These are phyloP conservation scores for Cymbidium sinense DNA, from an alignment of 106 monocot species.

Conservation along the genomic window DNA sequence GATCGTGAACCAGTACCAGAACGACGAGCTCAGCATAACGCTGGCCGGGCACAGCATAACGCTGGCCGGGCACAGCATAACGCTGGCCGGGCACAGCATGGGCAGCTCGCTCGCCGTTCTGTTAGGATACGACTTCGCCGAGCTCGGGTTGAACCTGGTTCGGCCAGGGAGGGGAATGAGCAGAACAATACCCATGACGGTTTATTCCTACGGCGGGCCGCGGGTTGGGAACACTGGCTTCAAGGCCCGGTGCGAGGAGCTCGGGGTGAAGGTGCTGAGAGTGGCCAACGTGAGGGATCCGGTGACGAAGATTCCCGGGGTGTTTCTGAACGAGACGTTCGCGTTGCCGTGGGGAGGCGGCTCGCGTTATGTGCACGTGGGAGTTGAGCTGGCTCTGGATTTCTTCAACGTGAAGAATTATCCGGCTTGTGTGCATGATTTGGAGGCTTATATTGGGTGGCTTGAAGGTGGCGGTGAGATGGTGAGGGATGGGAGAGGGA, in stretches of 20 bases:
- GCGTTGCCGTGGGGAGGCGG: slow-evolving; percentile 25
- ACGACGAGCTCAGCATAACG: slow-evolving; percentile 40
- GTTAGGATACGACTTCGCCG: slow-evolving; percentile 51
- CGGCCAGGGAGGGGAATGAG: neutral
- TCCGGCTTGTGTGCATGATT: slow-evolving; percentile 45
- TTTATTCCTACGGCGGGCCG: slow-evolving; percentile 55
- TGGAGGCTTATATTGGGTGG: slow-evolving; percentile 36
- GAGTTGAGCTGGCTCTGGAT: slow-evolving; percentile 45
- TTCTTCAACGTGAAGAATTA: slow-evolving; percentile 54
- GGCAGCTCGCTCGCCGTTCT: slow-evolving; percentile 54
- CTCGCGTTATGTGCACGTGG: slow-evolving; percentile 51
- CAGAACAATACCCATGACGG: slow-evolving; percentile 41
- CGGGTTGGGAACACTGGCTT: slow-evolving; percentile 57
- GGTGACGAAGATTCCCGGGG: slow-evolving; percentile 52
- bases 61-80: slow-evolving; percentile 59
- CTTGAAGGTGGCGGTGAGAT: no score
- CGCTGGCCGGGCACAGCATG: slow-evolving; percentile 69
- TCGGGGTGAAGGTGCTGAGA: slow-evolving; percentile 62
- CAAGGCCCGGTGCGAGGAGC: slow-evolving; percentile 51
- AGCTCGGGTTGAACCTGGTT: slow-evolving; percentile 39
- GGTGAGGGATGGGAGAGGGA: no score
- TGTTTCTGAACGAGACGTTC: slow-evolving; percentile 35
- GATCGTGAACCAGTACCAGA: slow-evolving; percentile 17
- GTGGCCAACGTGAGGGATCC: slow-evolving; percentile 60
- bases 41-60: slow-evolving; percentile 65